Base-by-base conservation (phyloP, 768 basidiomycete genomes). In the Lentinula sp. region DNA sequence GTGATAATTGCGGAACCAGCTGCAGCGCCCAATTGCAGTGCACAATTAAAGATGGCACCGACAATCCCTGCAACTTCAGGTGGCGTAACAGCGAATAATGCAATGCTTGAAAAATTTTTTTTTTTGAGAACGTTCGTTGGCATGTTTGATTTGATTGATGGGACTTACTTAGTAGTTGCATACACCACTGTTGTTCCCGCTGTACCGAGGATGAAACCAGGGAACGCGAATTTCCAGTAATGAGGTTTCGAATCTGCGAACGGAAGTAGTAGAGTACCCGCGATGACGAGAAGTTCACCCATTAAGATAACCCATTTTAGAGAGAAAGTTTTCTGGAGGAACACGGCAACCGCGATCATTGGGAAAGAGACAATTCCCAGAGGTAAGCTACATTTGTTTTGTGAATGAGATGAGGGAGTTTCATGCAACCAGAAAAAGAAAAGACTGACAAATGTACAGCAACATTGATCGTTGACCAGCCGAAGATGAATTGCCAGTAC, bases 21-120 rank as follows among this genome's bases (percentile, higher is more conserved):
- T 5, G 84, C 84, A 9, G 75, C 75, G 37, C 82, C 82, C 61
- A 82, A 70, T 67, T 85, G 81, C 1, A 84, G 75, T 10, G 80
- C 79, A 23, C 77, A 75, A 60, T 81, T 82, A 73, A 83, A 82
- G 43, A 85, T 78, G 15, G 84, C 84, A 18, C 81, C 81, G 15
- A 83, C 76, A 4, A 78, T 80, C 43, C 84, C 84, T 4, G 81
- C 75, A 66, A 80, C 77, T n/a, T 73, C 72, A 7, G 78, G 61
- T 5, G 82, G 82, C 4, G 75, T 76, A 40, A 75, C 75, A 61
- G 73, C 76, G 69, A 85, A 77, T 43, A 84, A 74, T 13, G 81
- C 80, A 50, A 84, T 79, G 64, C 80, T 39, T 8, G 3, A 39
- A 13, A 37, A 11, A n/a, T n/a, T n/a, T 8, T 39, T 39, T 39